Percentiles rank a stretch among this genome's conserved stretches.
phyloP scores from a whole-genome alignment of 495 filamentous ascomycete species.

The Penicillium paradoxum region DNA sequence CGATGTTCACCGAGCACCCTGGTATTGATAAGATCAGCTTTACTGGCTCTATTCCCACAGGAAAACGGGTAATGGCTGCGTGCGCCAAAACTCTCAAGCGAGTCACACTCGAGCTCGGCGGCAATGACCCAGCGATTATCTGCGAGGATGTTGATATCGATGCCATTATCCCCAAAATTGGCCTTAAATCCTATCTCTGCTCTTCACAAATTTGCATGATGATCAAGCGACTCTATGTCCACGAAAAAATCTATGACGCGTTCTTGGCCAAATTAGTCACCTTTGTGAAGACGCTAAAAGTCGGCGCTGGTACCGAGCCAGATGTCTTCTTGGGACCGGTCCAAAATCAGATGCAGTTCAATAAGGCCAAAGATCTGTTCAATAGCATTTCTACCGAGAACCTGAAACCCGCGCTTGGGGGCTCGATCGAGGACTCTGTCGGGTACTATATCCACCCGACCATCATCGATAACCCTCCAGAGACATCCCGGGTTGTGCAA shows the following conservation, averaged over 20 bases:
- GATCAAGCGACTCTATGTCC: constrained; percentile 64
- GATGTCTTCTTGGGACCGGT: constrained; percentile 51
- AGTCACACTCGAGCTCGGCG: constrained; percentile 56
- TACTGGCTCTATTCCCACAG: constrained; percentile 61
- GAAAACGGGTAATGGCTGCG: constrained; percentile 57
- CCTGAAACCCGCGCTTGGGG: constrained; percentile 33
- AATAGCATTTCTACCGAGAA: constrained; percentile 44
- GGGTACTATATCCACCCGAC: constrained; percentile 54
- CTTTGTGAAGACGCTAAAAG: constrained; percentile 48
- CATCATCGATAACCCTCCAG: constrained; percentile 56
- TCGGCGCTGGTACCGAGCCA: constrained; percentile 40
- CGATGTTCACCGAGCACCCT: constrained; percentile 52
- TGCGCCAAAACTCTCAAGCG: constrained; percentile 59
- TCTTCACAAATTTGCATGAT: constrained; percentile 53
- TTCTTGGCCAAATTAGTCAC: constrained; percentile 53
- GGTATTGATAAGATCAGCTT: constrained; percentile 65
- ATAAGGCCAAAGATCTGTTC: constrained; percentile 48
- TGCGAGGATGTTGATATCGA: constrained; percentile 62
- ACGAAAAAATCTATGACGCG: constrained; percentile 59
- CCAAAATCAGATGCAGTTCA: constrained; percentile 56
- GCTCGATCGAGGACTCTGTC: constrained; percentile 30
- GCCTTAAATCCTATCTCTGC: constrained; percentile 55
- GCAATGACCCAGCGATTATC: constrained; percentile 65
- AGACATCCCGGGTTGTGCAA: constrained; percentile 43
- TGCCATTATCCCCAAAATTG: constrained; percentile 47